These are phyloP conservation scores for Mortierella claussenii DNA, from an alignment of 192 early-diverging fungal genomes.

Conservation along the genomic window DNA sequence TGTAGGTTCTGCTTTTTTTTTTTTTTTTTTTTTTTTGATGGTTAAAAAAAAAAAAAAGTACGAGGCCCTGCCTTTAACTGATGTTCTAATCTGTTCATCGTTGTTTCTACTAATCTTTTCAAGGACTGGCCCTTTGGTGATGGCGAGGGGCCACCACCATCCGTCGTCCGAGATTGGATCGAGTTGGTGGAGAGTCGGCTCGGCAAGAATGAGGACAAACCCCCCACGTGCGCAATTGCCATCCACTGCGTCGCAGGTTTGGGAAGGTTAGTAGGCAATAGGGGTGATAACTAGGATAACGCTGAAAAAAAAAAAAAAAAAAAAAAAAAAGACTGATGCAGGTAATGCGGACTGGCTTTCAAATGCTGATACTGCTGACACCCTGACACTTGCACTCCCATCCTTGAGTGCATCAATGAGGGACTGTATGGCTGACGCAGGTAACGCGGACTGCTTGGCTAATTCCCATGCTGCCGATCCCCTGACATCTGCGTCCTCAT, in stretches of 20 bases:
- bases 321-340: background rate
- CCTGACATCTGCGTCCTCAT: background rate
- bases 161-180: conserved; percentile 73
- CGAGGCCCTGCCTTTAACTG: background rate
- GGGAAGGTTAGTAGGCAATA: conserved; percentile 63
- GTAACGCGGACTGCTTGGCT: background rate
- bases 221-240: conserved; percentile 58
- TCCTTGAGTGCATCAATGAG: background rate
- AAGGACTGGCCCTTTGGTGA: conserved; percentile 77
- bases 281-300: background rate
- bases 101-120: background rate
- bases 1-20: conserved; percentile 47
- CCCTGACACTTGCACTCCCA: background rate
- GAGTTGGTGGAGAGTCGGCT: conserved; percentile 68
- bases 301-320: background rate
- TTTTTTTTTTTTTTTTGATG: no score
- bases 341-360: background rate
- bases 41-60: no score
- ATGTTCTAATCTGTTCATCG: background rate
- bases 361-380: background rate
- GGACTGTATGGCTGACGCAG: background rate
- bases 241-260: conserved; percentile 86
- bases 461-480: background rate
- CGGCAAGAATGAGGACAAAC: conserved; percentile 33
- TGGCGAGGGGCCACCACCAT: conserved; percentile 73